Evolutionary conservation across 1,284 basidiomycete genomes (phyloP), one percentile per base, ranked within the genome.

Genomic region (Chalciporus piperatoides): DNA sequence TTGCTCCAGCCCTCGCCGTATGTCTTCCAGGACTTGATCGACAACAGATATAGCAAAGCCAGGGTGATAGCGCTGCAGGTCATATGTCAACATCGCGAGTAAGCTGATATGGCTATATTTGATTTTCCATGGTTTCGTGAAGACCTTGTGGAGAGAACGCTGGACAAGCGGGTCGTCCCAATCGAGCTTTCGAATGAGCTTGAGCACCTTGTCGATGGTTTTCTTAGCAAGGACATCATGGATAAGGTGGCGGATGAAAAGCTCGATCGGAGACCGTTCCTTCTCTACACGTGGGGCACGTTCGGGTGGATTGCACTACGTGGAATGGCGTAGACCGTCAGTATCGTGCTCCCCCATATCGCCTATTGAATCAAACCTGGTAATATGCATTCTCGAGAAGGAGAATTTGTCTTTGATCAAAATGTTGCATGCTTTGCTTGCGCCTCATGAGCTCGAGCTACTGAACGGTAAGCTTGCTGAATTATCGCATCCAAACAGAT

Each of bases 381-480:
- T 98, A 99, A 69, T 98, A 99, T 0, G 97, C 97, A 65, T 99
- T 99, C 69, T 99, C 97, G 27, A 99, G 80, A 58, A 98, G 73
- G 24, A 98, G 77, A 4, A 86, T 74, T 61, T 97, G 92, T 10
- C 94, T 78, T 61, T 92, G 86, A 68, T 99, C 95, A 36, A 99
- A 82, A 63, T 98, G 92, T 56, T 91, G 86, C 68, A 92, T 81
- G 48, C 78, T 87, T 72, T 97, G 93, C 71, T 99, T 99, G 43
- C 96, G 82, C 50, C 90, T 81, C 86, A 98, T 90, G 40, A 96
- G 76, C 61, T 99, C 96, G 41, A 99, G 77, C 90, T 96, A 55
- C 50, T 56, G 40, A 43, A 52, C 8, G 30, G 33, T 51, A 37
- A 57, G 58, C 17, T 37, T 24, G 40, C 44, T 7, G 27, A 6